Conservation (phyloP, 495 filamentous ascomycete species). For the Xylaria palmicola region DNA sequence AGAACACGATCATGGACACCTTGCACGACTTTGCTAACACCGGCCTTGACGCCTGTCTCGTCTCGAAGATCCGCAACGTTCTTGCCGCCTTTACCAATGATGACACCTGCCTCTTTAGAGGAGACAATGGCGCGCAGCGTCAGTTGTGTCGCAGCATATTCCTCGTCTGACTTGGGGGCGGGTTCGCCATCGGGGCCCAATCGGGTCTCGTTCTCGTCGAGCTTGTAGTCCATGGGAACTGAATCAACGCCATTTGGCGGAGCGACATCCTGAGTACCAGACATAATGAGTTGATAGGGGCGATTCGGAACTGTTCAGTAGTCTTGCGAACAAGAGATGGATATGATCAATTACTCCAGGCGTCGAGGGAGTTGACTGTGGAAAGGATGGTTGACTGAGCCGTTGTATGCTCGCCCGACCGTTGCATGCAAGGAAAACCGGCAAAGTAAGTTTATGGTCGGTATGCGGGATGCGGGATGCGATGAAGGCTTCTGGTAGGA, state of each 20-base stretch:
- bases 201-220: conserved; percentile 54
- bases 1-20: conserved; percentile 96
- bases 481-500: conserved; percentile 3
- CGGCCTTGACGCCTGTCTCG: conserved; percentile 94
- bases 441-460: conserved; percentile 9
- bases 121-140: conserved; percentile 97
- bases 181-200: conserved; percentile 66
- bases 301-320: neutral
- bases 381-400: neutral
- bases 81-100: conserved; percentile 97
- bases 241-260: conserved; percentile 40
- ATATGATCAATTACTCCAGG: neutral
- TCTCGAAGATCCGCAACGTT: conserved; percentile 97
- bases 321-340: neutral
- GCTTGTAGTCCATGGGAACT: conserved; percentile 48
- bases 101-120: conserved; percentile 96
- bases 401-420: neutral
- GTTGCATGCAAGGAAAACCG: conserved; percentile 1
- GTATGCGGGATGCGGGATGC: too few species aligned
- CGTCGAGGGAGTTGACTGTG: neutral
- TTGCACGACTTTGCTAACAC: conserved; percentile 96
- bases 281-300: conserved; percentile 35
- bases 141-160: conserved; percentile 86
- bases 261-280: conserved; percentile 44
- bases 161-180: conserved; percentile 85